Base-by-base conservation (phyloP, 1,284 basidiomycete genomes). In the Pseudozyma hubeiensis region DNA sequence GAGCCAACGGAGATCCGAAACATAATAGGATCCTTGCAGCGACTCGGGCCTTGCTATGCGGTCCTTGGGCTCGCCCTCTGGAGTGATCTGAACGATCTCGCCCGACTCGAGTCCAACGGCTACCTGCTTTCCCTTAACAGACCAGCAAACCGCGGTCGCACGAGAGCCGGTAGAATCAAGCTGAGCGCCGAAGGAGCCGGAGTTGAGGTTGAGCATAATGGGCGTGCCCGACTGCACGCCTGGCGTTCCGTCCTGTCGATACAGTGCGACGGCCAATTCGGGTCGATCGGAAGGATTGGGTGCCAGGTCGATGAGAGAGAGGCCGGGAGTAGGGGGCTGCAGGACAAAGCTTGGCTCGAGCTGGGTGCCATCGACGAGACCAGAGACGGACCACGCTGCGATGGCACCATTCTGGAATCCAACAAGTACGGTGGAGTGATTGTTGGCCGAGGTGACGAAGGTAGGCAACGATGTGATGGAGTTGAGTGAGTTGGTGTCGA, bases 121-220 rank as follows among this genome's bases (percentile, higher is more conserved):
- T 35, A 94, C 85, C 70, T 93, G 92, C 82, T 93, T 94, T 47
- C 92, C 93, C 81, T 92, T 93, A 2, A 92, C 90, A 3, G 93
- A 93, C 92, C 93, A 94, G 19, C 90, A 89, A 6, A 90, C 90
- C 91, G 69, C 49, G 1, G 76, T 75, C 41, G 74, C 73, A 4
- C 57, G 53, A 7, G 58, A 59, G 19, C 60, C 65, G 1, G 63
- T 55, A 3, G 60, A 52, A 16, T 61, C 45, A 16, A 82, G 60
- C 16, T 73, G 58, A 34, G 71, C 50, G 24, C 55, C 53, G 53
- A 78, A 80, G 6, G 55, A 37, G n/a, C 73, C 79, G 1, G 60
- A 47, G 5, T 44, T 62, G 19, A 83, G 19, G 51, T 83, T 64
- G 49, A 80, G 40, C 29, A 69, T 40, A 47, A 64, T 47, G 17